Base-by-base conservation (phyloP, 352 stramenopile species). In the Nothophytophthora sp. region DNA sequence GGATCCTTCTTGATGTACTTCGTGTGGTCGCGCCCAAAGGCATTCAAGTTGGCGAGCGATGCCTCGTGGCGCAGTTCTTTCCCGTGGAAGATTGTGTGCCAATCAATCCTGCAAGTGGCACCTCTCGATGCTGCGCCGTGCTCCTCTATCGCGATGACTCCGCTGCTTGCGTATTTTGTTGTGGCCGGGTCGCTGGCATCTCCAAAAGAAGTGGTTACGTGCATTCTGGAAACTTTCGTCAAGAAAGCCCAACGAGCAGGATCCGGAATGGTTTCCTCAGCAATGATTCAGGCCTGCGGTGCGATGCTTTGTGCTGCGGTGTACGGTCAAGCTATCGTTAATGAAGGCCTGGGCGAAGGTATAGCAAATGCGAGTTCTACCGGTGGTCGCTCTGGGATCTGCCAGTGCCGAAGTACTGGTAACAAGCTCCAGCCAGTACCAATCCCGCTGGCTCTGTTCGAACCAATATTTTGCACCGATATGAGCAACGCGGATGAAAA, bases 1-100 rank as follows among this genome's bases (percentile, higher is more conserved):
- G 65, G 68, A 13, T 45, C 71, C 33, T 73, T 86, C 13, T 42
- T 83, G 16, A 30, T 75, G 4, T 67, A 70, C 32, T 81, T 81
- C 32, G 43, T 71, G 28, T 86, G 75, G 75, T 81, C 75, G 22
- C 58, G 72, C 32, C 55, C 50, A 39, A 55, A 56, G 29, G 49
- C 30, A 23, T 50, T 86, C 6, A 63, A 61, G 29, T 40, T 83
- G 30, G 37, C 34, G 10, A 53, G 51, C 22, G 58, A 70, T 12
- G 45, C 71, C 25, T 73, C 58, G 2, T 86, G 72, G 72, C 55
- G 64, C 19, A 76, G 73, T 48, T 50, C 70, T 24, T 19, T 67
- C 12, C 51, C 73, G 27, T 86, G 75, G 72, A 72, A 68, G 50
- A 44, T 70, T 28, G 44, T 42, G 1, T 75, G 65, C 36, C 60